Conservation (phyloP, 192 early-diverging fungal genomes). For the Pilobolus umbonatus region DNA sequence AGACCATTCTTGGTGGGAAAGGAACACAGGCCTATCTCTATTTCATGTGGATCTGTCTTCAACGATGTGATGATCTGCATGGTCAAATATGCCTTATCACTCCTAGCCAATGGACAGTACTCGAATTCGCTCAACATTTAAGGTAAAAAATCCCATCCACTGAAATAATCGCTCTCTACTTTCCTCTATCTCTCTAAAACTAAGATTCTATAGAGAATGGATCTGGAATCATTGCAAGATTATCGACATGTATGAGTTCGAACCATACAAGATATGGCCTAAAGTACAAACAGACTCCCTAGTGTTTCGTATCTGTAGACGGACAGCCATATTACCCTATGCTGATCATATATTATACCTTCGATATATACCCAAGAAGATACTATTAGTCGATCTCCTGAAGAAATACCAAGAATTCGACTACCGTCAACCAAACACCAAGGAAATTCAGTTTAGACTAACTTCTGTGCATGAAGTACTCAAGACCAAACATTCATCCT, state of each 20-base stretch:
- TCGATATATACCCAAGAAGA: slow-evolving; percentile 40
- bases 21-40: slow-evolving; percentile 57
- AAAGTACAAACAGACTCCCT: slow-evolving; percentile 58
- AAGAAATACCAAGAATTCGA: slow-evolving; percentile 36
- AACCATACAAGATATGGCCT: slow-evolving; percentile 57
- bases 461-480: slow-evolving; percentile 14
- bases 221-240: slow-evolving; percentile 47
- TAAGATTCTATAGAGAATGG: slow-evolving; percentile 37
- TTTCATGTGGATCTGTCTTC: slow-evolving; percentile 54
- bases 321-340: slow-evolving; percentile 8
- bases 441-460: slow-evolving; percentile 24
- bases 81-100: slow-evolving; percentile 54
- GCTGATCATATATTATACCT: slow-evolving; percentile 37
- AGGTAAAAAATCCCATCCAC: slow-evolving; percentile 37
- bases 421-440: not conserved
- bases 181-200: not conserved
- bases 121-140: slow-evolving; percentile 49
- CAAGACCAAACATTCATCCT: slow-evolving; percentile 28
- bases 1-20: slow-evolving; percentile 35
- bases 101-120: slow-evolving; percentile 57
- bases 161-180: not conserved
- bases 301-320: slow-evolving; percentile 46
- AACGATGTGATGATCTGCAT: slow-evolving; percentile 36
- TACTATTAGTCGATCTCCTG: slow-evolving; percentile 33
- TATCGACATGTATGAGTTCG: slow-evolving; percentile 52